A percentile compares a stretch with the other conserved stretches of the same genome.
Evolutionary conservation across 139 green algal species (phyloP).

Genomic region (Eudorina sp.): DNA sequence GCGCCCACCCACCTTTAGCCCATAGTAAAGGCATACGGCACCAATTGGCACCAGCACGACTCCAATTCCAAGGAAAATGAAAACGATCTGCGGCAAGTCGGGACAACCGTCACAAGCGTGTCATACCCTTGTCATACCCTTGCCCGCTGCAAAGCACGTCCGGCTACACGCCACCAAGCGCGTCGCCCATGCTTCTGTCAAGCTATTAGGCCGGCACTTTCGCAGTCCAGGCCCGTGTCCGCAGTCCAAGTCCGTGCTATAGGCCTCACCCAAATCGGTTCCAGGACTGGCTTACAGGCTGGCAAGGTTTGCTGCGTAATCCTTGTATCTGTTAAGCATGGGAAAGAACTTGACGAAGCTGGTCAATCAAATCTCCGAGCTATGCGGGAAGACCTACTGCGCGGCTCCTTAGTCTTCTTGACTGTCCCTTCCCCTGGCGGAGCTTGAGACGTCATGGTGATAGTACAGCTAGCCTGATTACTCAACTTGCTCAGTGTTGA

Average conservation of each 20-base stretch:
- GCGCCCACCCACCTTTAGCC: conserved; percentile 62
- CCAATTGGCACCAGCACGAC: conserved; percentile 85
- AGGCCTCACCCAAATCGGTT: conserved; percentile 75
- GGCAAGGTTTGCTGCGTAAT: conserved; percentile 89
- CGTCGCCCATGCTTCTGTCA: no score
- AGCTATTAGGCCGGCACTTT: no score
- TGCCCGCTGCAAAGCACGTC: no score
- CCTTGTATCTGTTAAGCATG: conserved; percentile 64
- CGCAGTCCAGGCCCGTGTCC: no score
- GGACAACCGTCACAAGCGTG: no score
- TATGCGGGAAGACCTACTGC: conserved; percentile 26
- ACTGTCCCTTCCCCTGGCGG: background rate
- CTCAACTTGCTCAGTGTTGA: background rate
- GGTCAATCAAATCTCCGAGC: no score
- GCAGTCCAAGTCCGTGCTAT: no score
- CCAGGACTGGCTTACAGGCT: conserved; percentile 85
- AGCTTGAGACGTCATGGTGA: conserved; percentile 13
- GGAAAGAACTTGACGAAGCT: no score
- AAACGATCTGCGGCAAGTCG: conserved; percentile 74
- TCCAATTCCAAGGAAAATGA: conserved; percentile 78
- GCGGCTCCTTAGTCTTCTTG: conserved; percentile 52
- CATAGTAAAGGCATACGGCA: conserved; percentile 70
- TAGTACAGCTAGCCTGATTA: background rate
- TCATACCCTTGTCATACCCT: no score
- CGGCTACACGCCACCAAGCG: no score